Base-by-base conservation (phyloP, 352 stramenopile species). In the Pythium diclinum region DNA sequence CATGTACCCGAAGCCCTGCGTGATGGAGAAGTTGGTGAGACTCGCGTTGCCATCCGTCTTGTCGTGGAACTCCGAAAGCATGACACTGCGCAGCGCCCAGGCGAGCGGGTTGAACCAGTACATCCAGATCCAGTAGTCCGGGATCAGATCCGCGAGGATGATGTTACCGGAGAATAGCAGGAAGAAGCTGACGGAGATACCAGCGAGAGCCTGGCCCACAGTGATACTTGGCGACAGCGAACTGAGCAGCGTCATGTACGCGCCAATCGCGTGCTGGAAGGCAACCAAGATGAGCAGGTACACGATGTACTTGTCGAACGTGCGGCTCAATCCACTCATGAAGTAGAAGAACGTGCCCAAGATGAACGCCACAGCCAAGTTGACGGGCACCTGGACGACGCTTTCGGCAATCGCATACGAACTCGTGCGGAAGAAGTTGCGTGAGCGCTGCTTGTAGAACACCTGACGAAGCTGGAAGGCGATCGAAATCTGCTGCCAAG, bases 391-490 rank as follows among this genome's bases (percentile, higher is more conserved):
- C 63, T 84, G 75, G n/a, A 91, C 73, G 10, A 87, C 61, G 61
- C 62, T 75, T 36, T 81, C 73, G 0, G 79, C 89, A 56, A 97
- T 82, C 11, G 87, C 69, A 56, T 96, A 97, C 33, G 86, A 87
- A 9, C 73, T 76, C 8, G 89, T 89, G 4, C 86, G 81, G 66
- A 95, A 97, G 61, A 97, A 97, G 76, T 97, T 97, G 23, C 79
- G 77, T 32, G 89, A 75, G 0, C 80, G 76, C 38, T 97, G 90
- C 65, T 96, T 96, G 81, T 96, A 96, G 72, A 94, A 97, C 13
- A 97, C 90, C 13, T 80, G 72, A 28, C 91, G 85, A 30, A 95
- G 53, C 76, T 79, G 65, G 69, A 88, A 88, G 49, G 76, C 74
- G 25, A 91, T 88, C 8, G 82, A 80, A 33, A 89, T 85, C 60